Evolutionary conservation across 1,139 yeast species (phyloP).

Genomic region (Blastobotrys capitulatus): DNA sequence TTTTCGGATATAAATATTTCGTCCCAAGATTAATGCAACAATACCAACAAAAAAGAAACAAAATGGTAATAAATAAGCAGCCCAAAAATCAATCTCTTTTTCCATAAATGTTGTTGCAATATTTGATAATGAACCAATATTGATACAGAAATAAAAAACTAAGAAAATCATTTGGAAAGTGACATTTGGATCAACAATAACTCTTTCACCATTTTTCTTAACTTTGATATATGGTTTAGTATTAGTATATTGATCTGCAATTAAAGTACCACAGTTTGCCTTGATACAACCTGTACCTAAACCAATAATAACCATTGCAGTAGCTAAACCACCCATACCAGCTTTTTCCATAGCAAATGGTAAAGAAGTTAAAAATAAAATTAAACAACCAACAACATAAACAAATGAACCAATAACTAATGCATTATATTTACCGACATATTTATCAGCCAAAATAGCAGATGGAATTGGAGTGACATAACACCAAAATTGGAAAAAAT

Average conservation of each 20-base stretch:
- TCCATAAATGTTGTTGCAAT: slow-evolving; percentile 67
- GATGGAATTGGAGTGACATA: slow-evolving; percentile 76
- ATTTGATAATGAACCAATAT: slow-evolving; percentile 72
- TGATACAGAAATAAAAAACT: slow-evolving; percentile 74
- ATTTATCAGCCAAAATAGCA: slow-evolving; percentile 71
- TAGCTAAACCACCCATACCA: slow-evolving; percentile 48
- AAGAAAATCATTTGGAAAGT: slow-evolving; percentile 72
- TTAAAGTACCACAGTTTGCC: slow-evolving; percentile 34
- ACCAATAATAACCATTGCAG: slow-evolving; percentile 63
- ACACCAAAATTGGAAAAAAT: slow-evolving; percentile 78
- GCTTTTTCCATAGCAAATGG: slow-evolving; percentile 47
- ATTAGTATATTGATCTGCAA: slow-evolving; percentile 64
- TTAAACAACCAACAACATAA: slow-evolving; percentile 55
- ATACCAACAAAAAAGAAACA: slow-evolving; percentile 57
- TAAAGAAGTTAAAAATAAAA: slow-evolving; percentile 66
- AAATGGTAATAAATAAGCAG: slow-evolving; percentile 64
- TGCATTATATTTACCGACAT: slow-evolving; percentile 66
- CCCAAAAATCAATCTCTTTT: slow-evolving; percentile 67
- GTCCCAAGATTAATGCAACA: slow-evolving; percentile 49
- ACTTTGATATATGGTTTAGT: slow-evolving; percentile 55
- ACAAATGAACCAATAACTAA: slow-evolving; percentile 55
- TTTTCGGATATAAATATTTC: slow-evolving; percentile 49
- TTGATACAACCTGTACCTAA: slow-evolving; percentile 45
- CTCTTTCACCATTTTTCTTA: slow-evolving; percentile 56
- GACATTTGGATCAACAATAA: slow-evolving; percentile 63